These are phyloP conservation scores for Theileria luwenshuni DNA, from an alignment of 169 alveolate genomes.

Conservation along the genomic window DNA sequence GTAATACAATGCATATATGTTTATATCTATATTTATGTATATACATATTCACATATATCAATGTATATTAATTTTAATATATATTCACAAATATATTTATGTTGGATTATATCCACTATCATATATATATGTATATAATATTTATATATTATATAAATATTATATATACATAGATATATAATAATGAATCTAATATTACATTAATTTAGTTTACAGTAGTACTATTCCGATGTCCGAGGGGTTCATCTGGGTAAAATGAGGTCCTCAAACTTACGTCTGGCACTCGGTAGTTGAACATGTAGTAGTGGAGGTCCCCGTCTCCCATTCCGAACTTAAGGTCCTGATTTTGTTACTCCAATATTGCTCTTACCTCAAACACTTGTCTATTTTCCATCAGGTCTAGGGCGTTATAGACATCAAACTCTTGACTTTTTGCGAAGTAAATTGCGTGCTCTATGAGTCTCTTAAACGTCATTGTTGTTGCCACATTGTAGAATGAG, in stretches of 20 bases:
- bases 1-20: not conserved
- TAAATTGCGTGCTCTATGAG: slow-evolving; percentile 90
- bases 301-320: slow-evolving; percentile 95
- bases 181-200: not conserved
- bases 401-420: slow-evolving; percentile 95
- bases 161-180: too few relatives aligned
- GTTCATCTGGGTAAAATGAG: slow-evolving; percentile 24
- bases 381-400: slow-evolving; percentile 93
- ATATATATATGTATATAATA: too few relatives aligned
- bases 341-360: slow-evolving; percentile 10
- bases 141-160: too few relatives aligned
- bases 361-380: slow-evolving; percentile 78
- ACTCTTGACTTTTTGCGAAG: slow-evolving; percentile 88
- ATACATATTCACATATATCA: not conserved
- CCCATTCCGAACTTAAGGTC: slow-evolving; percentile 93
- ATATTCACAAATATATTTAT: not conserved
- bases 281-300: slow-evolving; percentile 93
- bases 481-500: slow-evolving; percentile 88
- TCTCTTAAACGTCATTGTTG: slow-evolving; percentile 76
- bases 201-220: slow-evolving; percentile 15
- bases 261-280: slow-evolving; percentile 63
- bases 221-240: slow-evolving; percentile 64
- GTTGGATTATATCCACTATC: not conserved
- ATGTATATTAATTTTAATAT: not conserved
- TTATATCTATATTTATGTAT: too few relatives aligned